phyloP scores from a whole-genome alignment of 2,329 filamentous ascomycete species.

The Cercospora janseana region DNA sequence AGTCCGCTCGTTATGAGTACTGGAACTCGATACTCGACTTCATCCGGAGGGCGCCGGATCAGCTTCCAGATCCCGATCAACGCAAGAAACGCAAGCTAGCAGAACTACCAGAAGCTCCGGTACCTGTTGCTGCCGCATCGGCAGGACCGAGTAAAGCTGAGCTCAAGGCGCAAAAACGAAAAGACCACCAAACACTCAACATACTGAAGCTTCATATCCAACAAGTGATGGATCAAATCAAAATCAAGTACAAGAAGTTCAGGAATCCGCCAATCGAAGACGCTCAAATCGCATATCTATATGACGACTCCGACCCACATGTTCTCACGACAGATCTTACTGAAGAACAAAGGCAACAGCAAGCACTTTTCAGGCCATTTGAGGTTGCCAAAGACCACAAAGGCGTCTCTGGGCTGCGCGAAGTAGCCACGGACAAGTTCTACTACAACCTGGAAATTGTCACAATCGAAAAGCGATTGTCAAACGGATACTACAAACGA shows the following conservation, averaged over 20 bases:
- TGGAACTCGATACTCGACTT: constrained; percentile 74
- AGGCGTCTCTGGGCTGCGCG: constrained; percentile 71
- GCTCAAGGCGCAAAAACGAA: constrained; percentile 73
- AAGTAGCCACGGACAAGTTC: constrained; percentile 75
- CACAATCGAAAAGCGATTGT: constrained; percentile 92
- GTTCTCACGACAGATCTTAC: constrained; percentile 60
- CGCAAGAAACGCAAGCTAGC: constrained; percentile 84
- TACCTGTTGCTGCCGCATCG: constrained; percentile 46
- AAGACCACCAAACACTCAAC: constrained; percentile 81
- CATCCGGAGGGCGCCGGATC: constrained; percentile 72
- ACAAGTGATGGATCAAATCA: constrained; percentile 96
- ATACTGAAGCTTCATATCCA: constrained; percentile 84
- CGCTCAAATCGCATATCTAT: constrained; percentile 72
- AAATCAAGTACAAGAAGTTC: constrained; percentile 85
- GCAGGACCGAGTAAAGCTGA: constrained; percentile 72
- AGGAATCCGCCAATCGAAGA: constrained; percentile 75
- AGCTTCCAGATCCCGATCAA: constrained; percentile 83
- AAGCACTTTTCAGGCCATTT: constrained; percentile 65
- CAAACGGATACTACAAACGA: constrained; percentile 92
- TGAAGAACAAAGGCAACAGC: constrained; percentile 53
- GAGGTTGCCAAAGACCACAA: constrained; percentile 77
- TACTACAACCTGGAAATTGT: constrained; percentile 93
- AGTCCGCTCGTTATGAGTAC: constrained; percentile 67
- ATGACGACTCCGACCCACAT: constrained; percentile 75
- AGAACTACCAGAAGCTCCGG: constrained; percentile 68